Base-by-base conservation (phyloP, 1,284 basidiomycete genomes). In the Irpex sp. region DNA sequence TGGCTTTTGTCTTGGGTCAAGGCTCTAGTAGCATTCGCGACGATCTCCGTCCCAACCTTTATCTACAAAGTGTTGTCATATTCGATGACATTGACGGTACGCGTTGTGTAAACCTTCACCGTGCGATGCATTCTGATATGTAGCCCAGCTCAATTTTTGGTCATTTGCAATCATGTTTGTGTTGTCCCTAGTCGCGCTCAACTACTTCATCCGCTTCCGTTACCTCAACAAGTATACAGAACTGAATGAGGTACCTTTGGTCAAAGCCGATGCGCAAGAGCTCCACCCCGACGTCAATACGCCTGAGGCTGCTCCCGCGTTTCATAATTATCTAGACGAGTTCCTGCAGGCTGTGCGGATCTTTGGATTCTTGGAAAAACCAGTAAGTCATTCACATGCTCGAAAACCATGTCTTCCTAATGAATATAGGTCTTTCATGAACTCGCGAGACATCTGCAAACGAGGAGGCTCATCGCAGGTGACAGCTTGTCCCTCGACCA, bases 321-420 rank as follows among this genome's bases (percentile, higher is more conserved):
- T 97, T 69, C 93, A 96, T 71, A 95, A 96, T 69, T 97, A 97
- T 70, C 81, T 98, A 36, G 95, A 97, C 72, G 96, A 98, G 69
- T 97, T 98, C 71, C 74, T 98, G 53, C 90, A 95, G 66, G 95
- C 95, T 4, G 92, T 98, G 61, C 84, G 94, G 59, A 92, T 98
- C 9, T 98, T 98, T 70, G 96, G 95, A 21, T 98, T 96, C 72
- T 80, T 97, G 35, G 94, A 97, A 76, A 96, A 95, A 75, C 94
- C 94, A 0, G 94, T 94, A 64, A 63, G 86, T 75, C 2, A 36
- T 21, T 16, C 2, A 45, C 10, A 5, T 12, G 9, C 47, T 64
- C 47, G 57, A 18, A 45, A 14, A 45, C 28, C 6, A 45, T n/a
- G 4, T 14, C 12, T 16, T 6, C 19, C 35, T 36, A 42, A 51